Percentiles rank a stretch among this genome's conserved stretches.
phyloP scores from a whole-genome alignment of 2,329 filamentous ascomycete species.

The Magnaporthiopsis incrustans region DNA sequence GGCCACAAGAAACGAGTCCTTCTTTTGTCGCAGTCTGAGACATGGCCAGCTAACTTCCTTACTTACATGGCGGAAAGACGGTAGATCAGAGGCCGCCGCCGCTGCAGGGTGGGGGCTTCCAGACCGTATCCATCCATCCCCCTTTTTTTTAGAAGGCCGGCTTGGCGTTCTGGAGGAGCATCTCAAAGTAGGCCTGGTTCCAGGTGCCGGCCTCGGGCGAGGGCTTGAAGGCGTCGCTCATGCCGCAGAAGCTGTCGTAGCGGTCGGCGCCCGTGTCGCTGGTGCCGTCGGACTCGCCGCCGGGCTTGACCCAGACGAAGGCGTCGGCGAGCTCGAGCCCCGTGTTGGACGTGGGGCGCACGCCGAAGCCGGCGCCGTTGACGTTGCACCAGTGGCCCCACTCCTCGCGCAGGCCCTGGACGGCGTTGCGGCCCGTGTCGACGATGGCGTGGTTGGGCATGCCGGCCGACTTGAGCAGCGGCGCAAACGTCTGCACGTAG shows the following conservation, averaged over 20 bases:
- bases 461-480: slow-evolving; percentile 27
- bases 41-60: too few species aligned
- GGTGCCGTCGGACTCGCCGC: slow-evolving; percentile 42
- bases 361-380: slow-evolving; percentile 51
- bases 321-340: slow-evolving; percentile 49
- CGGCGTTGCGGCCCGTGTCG: slow-evolving; percentile 32
- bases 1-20: too few species aligned
- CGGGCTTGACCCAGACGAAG: slow-evolving; percentile 61
- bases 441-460: slow-evolving; percentile 35
- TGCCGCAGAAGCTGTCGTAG: slow-evolving; percentile 31
- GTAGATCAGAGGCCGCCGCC: too few species aligned
- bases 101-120: too few species aligned
- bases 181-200: slow-evolving; percentile 38
- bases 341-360: slow-evolving; percentile 48
- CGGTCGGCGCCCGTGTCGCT: slow-evolving; percentile 25
- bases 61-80: too few species aligned
- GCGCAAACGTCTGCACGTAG: slow-evolving; percentile 32
- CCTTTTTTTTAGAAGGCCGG: slow-evolving; percentile 20
- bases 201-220: slow-evolving; percentile 33
- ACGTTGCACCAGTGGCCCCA: slow-evolving; percentile 47
- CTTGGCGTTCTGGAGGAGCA: slow-evolving; percentile 33
- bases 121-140: too few species aligned
- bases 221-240: slow-evolving; percentile 29
- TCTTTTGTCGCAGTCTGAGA: too few species aligned
- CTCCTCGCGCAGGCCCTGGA: slow-evolving; percentile 31